These are phyloP conservation scores for Penicillium pulvis DNA, from an alignment of 495 filamentous ascomycete species.

Conservation along the genomic window DNA sequence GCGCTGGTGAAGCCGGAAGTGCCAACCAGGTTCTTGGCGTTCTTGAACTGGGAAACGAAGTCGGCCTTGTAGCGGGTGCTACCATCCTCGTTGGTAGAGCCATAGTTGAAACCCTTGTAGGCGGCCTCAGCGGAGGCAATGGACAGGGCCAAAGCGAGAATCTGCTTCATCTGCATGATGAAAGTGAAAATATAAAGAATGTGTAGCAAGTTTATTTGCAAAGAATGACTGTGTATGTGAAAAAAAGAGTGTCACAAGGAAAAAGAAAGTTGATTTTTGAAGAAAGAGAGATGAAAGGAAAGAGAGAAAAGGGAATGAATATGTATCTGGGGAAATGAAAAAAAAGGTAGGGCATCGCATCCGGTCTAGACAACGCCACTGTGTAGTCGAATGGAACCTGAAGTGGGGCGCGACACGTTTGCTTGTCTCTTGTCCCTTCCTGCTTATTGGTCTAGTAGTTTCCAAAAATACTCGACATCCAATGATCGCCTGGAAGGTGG, in stretches of 20 bases:
- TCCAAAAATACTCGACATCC: conserved; percentile 7
- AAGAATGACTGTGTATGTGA: conserved; percentile 11
- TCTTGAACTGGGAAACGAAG: conserved; percentile 70
- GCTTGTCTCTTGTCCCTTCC: conserved; percentile 14
- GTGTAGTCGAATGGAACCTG: not conserved
- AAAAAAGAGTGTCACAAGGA: conserved; percentile 13
- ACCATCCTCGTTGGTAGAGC: conserved; percentile 62
- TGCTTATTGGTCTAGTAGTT: not conserved
- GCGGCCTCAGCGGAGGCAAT: conserved; percentile 49
- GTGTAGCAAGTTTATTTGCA: conserved; percentile 7
- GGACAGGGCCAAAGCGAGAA: conserved; percentile 48
- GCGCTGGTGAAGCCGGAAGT: conserved; percentile 76
- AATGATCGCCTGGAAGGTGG: conserved; percentile 4
- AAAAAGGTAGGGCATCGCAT: not conserved
- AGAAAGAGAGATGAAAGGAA: conserved; percentile 12
- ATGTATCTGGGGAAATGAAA: conserved; percentile 14
- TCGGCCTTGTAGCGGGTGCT: conserved; percentile 62
- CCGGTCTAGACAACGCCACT: conserved; percentile 27
- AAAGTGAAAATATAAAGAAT: conserved; percentile 9
- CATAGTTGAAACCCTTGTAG: conserved; percentile 83
- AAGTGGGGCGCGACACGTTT: conserved; percentile 26
- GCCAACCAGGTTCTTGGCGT: conserved; percentile 67
- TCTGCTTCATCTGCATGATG: conserved; percentile 40
- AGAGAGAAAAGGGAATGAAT: conserved; percentile 4
- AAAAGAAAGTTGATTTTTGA: conserved; percentile 11